A percentile compares a stretch with the other conserved stretches of the same genome.
Evolutionary conservation across 2,329 filamentous ascomycete species (phyloP).

Genomic region (Balansia obtecta): DNA sequence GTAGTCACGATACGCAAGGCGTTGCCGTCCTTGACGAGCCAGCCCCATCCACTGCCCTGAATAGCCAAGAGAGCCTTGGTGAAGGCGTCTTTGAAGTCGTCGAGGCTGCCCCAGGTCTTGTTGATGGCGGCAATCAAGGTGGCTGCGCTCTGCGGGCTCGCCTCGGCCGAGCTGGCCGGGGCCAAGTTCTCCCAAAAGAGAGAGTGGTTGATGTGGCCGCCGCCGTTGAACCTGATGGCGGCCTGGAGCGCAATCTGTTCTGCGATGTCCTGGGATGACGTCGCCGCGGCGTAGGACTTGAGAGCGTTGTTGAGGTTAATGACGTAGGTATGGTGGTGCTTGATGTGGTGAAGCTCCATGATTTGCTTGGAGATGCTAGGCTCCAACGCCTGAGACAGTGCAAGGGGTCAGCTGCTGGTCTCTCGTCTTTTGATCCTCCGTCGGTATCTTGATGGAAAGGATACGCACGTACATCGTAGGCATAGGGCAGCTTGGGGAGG

Average conservation of each 20-base stretch:
- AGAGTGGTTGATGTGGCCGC: constrained; percentile 86
- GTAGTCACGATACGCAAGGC: constrained; percentile 62
- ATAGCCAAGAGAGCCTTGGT: constrained; percentile 53
- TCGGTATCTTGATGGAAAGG: constrained; percentile 5
- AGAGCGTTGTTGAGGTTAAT: constrained; percentile 61
- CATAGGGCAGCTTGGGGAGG: constrained; percentile 55
- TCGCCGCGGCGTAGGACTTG: constrained; percentile 43
- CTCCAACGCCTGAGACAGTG: constrained; percentile 46
- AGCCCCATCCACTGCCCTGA: constrained; percentile 81
- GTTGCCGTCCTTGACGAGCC: constrained; percentile 57
- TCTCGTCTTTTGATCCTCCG: too few species aligned
- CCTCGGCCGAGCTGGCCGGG: constrained; percentile 44
- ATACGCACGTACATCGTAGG: constrained; percentile 47
- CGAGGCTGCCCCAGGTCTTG: constrained; percentile 55
- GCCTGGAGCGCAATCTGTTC: constrained; percentile 55
- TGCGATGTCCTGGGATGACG: constrained; percentile 44
- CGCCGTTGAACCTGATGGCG: constrained; percentile 76
- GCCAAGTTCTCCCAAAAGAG: constrained; percentile 83
- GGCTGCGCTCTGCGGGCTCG: constrained; percentile 37
- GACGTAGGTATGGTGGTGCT: constrained; percentile 71
- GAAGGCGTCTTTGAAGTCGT: constrained; percentile 55
- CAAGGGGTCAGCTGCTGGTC: too few species aligned
- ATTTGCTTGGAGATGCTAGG: constrained; percentile 65
- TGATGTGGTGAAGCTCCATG: constrained; percentile 70
- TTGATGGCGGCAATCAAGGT: constrained; percentile 48